Base-by-base conservation (phyloP, 768 basidiomycete species). In the Rhizopogon roseolus region DNA sequence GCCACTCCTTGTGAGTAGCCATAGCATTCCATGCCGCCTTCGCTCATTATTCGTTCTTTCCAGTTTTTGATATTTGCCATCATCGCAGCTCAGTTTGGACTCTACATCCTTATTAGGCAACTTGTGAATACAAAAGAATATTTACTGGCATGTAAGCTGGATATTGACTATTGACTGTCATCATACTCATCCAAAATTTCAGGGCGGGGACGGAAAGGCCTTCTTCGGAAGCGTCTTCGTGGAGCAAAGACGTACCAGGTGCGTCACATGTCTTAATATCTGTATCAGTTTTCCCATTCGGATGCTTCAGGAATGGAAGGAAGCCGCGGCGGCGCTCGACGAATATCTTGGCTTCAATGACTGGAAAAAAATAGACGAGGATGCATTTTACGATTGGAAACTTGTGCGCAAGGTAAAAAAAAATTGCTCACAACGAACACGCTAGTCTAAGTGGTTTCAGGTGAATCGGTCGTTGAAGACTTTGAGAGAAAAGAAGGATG, bases 111-210 rank as follows among this genome's bases (percentile, higher is more conserved):
- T 36, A 90, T 93, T 44, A 78, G 96, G 14, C 96, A 99, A 66
- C 63, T 96, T 16, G 97, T 99, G 41, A 98, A 98, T 64, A 80
- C 90, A 4, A 92, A 97, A 66, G 96, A 99, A 71, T 98, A 86
- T 82, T 66, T 96, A 41, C 83, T 87, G 25, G 93, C 93, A 44
- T 98, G 94, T 94, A 65, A 60, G 75, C 66, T 40, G 10, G 22
- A n/a, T 44, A 13, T 17, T 36, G 54, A 2, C 40, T n/a, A 2
- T 28, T 36, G 54, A 3, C 40, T n/a, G 2, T 28, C 37, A 52
- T 9, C n/a, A 49, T 3, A 57, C 16, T 43, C 34, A 22, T 54
- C 11, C 11, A 19, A 48, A 36, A 25, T 4, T 13, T 38, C 34
- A 93, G 92, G 93, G 92, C 73, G 92, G 50, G 96, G 96, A 7